A percentile compares a stretch with the other conserved stretches of the same genome.
phyloP scores from a whole-genome alignment of 345 rosid genomes.

The Murraya paniculata region DNA sequence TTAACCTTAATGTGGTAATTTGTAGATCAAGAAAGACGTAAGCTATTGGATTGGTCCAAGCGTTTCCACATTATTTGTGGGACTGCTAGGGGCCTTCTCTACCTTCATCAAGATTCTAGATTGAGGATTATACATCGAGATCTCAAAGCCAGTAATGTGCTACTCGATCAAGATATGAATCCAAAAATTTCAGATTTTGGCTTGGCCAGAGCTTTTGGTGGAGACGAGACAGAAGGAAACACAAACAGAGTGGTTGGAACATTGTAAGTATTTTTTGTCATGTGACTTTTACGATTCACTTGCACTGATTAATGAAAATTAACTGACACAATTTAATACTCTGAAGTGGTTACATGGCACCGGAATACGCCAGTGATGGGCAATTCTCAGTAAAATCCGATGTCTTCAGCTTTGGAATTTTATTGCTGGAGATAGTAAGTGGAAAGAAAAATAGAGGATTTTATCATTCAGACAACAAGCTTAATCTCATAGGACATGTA shows the following conservation, averaged over 20 bases:
- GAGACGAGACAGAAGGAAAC: no score
- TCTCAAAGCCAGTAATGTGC: constrained; percentile 37
- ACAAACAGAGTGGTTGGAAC: no score
- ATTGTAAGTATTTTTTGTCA: no score
- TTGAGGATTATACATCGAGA: constrained; percentile 41
- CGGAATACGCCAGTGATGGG: no score
- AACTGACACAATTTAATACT: no score
- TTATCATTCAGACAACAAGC: constrained; percentile 20
- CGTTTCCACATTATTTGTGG: constrained; percentile 35
- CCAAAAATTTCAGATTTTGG: constrained; percentile 52
- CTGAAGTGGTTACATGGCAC: no score
- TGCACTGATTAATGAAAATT: no score
- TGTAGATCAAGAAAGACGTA: constrained; percentile 14
- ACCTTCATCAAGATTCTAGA: constrained; percentile 48
- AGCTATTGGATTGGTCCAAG: constrained; percentile 31
- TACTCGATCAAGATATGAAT: constrained; percentile 38
- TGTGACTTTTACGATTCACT: no score
- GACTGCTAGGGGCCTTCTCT: constrained; percentile 38
- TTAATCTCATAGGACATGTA: constrained; percentile 28
- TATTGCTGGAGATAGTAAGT: constrained; percentile 37
- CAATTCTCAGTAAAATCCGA: constrained; percentile 35
- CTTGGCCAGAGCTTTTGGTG: constrained; percentile 32
- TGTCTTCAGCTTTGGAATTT: constrained; percentile 41
- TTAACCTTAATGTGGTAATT: neutral
- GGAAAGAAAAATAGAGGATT: constrained; percentile 36